phyloP scores from a whole-genome alignment of 2,329 filamentous ascomycete genomes.

The Trichoderma arundinaceum region DNA sequence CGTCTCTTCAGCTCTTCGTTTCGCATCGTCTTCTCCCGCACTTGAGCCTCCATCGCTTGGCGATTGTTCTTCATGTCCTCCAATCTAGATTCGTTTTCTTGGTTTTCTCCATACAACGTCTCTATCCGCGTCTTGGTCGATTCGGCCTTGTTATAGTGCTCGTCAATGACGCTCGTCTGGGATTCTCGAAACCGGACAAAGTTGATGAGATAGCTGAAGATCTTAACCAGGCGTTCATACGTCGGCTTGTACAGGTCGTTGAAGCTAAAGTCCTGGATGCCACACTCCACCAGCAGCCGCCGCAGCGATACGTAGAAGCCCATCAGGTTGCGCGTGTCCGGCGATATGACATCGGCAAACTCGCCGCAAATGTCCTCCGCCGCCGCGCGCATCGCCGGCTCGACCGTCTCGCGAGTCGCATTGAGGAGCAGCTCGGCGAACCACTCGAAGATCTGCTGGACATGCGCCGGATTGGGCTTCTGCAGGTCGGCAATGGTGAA shows the following conservation, averaged over 20 bases:
- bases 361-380: conserved; percentile 86
- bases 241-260: conserved; percentile 90
- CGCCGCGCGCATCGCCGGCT: conserved; percentile 92
- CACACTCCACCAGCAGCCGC: conserved; percentile 82
- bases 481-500: conserved; percentile 87
- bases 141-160: conserved; percentile 91
- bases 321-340: conserved; percentile 92
- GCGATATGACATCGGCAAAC: conserved; percentile 80
- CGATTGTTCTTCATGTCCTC: conserved; percentile 82
- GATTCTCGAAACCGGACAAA: conserved; percentile 97
- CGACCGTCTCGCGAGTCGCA: conserved; percentile 88
- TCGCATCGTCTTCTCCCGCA: conserved; percentile 81
- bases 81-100: conserved; percentile 80
- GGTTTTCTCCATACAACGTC: conserved; percentile 81
- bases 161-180: conserved; percentile 86
- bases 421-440: conserved; percentile 95
- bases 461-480: conserved; percentile 91
- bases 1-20: conserved; percentile 87
- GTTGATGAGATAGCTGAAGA: conserved; percentile 98
- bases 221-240: conserved; percentile 87
- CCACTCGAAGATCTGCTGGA: conserved; percentile 98
- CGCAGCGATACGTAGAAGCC: conserved; percentile 89
- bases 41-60: conserved; percentile 78
- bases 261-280: conserved; percentile 92
- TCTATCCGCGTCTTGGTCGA: conserved; percentile 87